Conservation (phyloP, 2,329 filamentous ascomycete species). For the Fusarium succisae region DNA sequence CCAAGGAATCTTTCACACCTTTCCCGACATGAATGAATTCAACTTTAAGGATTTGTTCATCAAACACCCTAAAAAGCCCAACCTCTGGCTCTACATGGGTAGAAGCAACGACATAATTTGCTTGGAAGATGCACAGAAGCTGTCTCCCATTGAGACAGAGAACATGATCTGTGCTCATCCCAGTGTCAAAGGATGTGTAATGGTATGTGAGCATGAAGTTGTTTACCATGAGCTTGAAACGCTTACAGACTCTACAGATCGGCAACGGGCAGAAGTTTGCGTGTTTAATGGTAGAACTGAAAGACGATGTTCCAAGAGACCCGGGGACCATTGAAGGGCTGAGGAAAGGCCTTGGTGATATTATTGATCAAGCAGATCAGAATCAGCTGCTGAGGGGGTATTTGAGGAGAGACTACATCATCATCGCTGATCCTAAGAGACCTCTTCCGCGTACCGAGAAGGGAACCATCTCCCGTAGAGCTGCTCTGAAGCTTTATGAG, state of each 20-base stretch:
- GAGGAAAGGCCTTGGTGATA: neutral
- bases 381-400: neutral
- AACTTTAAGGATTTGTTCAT: neutral
- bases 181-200: neutral
- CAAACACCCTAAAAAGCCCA: neutral
- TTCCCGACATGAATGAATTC: neutral
- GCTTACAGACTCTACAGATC: fast-evolving
- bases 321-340: fast-evolving
- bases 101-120: neutral
- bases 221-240: fast-evolving
- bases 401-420: neutral
- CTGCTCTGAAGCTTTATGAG: neutral
- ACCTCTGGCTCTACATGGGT: neutral
- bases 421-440: fast-evolving
- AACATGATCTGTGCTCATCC: neutral
- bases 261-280: neutral
- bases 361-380: neutral
- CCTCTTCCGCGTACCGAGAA: neutral
- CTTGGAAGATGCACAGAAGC: neutral
- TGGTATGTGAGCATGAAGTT: neutral
- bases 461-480: neutral
- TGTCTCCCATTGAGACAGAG: neutral
- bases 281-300: neutral
- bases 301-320: neutral
- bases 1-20: neutral